phyloP scores from a whole-genome alignment of 2,329 filamentous ascomycete species.

The Penicillium sp. region DNA sequence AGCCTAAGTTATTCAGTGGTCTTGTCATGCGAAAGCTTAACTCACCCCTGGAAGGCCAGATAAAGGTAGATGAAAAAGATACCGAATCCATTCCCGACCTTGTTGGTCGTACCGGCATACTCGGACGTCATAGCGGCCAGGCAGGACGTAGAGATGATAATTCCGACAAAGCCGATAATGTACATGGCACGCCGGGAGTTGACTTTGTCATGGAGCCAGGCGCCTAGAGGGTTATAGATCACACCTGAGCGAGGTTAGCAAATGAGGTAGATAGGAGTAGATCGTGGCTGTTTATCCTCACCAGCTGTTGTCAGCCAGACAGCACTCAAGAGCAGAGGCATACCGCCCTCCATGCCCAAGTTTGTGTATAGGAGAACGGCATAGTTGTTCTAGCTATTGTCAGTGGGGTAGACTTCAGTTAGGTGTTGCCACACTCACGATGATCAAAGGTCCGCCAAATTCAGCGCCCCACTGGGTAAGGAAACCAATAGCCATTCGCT shows the following conservation, averaged over 20 bases:
- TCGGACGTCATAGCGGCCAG: slow-evolving; percentile 33
- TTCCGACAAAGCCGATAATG: slow-evolving; percentile 37
- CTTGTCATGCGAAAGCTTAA: not conserved
- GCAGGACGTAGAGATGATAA: slow-evolving; percentile 35
- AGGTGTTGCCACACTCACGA: slow-evolving; percentile 32
- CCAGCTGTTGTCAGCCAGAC: slow-evolving; percentile 42
- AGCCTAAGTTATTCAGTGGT: not conserved
- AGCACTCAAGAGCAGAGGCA: slow-evolving; percentile 39
- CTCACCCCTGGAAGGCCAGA: slow-evolving; percentile 43
- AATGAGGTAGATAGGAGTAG: not conserved
- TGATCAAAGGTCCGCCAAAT: slow-evolving; percentile 46
- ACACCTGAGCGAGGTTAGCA: slow-evolving; percentile 29
- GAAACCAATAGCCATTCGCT: slow-evolving; percentile 46
- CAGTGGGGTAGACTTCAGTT: not conserved
- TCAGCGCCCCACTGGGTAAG: slow-evolving; percentile 48
- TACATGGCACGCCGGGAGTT: slow-evolving; percentile 37
- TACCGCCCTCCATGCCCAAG: slow-evolving; percentile 37
- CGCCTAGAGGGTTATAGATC: slow-evolving; percentile 31
- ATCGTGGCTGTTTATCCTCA: slow-evolving; percentile 12
- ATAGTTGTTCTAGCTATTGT: slow-evolving; percentile 38
- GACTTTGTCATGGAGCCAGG: slow-evolving; percentile 32
- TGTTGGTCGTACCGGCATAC: slow-evolving; percentile 34
- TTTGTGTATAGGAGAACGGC: slow-evolving; percentile 39
- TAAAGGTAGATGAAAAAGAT: slow-evolving; percentile 40
- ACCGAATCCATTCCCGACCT: slow-evolving; percentile 36